A percentile compares a stretch with the other conserved stretches of the same genome.
These are phyloP conservation scores for Gryganskiella cystojenkinii DNA, from an alignment of 192 early-diverging fungal genomes.

Conservation along the genomic window DNA sequence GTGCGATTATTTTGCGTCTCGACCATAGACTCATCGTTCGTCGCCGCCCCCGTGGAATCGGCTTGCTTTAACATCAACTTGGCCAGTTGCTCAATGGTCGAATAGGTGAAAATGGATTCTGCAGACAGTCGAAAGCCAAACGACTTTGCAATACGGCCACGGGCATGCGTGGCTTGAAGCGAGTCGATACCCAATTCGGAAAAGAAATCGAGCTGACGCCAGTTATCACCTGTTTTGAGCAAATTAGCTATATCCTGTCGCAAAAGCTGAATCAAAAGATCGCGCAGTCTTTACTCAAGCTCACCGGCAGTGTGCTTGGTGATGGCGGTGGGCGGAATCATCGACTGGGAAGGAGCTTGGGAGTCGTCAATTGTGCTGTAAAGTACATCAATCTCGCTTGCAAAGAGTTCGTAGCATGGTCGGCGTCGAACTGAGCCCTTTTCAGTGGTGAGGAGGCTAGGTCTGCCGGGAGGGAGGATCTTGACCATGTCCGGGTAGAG, in stretches of 20 bases:
- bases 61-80: neutral
- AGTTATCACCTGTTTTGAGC: neutral
- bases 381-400: slow-evolving; percentile 6
- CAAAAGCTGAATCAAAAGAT: slow-evolving; percentile 3
- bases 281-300: neutral
- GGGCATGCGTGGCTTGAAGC: slow-evolving; percentile 6
- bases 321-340: neutral
- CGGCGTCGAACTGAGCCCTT: slow-evolving; percentile 3
- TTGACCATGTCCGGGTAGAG: too few relatives aligned
- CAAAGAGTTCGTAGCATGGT: neutral
- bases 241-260: neutral
- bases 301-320: slow-evolving; percentile 1
- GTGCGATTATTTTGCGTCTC: slow-evolving; percentile 5
- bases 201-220: slow-evolving; percentile 12
- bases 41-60: neutral
- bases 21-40: neutral
- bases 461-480: too few relatives aligned
- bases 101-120: slow-evolving; percentile 8
- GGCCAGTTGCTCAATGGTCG: slow-evolving; percentile 9
- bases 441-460: too few relatives aligned
- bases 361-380: slow-evolving; percentile 5
- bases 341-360: neutral
- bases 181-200: slow-evolving; percentile 10
- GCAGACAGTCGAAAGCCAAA: slow-evolving; percentile 9
- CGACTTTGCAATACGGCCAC: slow-evolving; percentile 7